Evolutionary conservation across 768 basidiomycete species (phyloP).

Genomic region (Asterophora parasitica): DNA sequence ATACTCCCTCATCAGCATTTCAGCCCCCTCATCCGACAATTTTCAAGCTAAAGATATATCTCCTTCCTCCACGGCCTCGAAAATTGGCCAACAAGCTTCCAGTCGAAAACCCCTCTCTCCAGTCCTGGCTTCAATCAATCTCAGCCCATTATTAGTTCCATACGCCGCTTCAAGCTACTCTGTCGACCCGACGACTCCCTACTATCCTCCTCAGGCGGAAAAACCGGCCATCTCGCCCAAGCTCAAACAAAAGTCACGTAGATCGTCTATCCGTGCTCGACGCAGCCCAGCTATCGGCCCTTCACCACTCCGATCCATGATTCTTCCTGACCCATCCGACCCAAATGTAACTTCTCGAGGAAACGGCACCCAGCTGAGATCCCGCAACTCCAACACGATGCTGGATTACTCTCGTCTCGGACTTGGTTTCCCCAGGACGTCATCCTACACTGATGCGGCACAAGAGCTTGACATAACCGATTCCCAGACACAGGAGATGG

Average conservation of each 20-base stretch:
- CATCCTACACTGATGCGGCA: slow-evolving; percentile 1
- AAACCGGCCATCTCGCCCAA: slow-evolving; percentile 3
- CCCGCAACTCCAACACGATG: slow-evolving; percentile 2
- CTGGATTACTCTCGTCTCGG: slow-evolving; percentile 14
- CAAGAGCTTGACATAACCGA: not conserved
- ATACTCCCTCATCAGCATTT: slow-evolving; percentile 19
- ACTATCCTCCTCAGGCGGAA: not conserved
- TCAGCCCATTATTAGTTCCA: slow-evolving; percentile 7
- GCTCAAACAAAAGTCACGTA: slow-evolving; percentile 10
- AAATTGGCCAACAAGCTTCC: slow-evolving; percentile 2
- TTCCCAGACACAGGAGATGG: not conserved
- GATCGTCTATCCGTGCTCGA: slow-evolving; percentile 22
- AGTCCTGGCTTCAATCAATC: slow-evolving; percentile 6
- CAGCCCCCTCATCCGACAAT: not conserved
- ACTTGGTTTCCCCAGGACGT: slow-evolving; percentile 14
- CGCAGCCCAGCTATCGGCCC: slow-evolving; percentile 38
- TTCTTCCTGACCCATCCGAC: slow-evolving; percentile 29
- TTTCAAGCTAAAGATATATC: slow-evolving; percentile 4
- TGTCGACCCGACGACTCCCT: not conserved
- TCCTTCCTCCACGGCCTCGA: not conserved
- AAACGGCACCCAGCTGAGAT: slow-evolving; percentile 1
- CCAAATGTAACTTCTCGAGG: slow-evolving; percentile 11
- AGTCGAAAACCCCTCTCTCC: slow-evolving; percentile 6
- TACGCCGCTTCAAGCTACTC: slow-evolving; percentile 1
- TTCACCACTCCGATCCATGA: slow-evolving; percentile 44